Percentiles rank a stretch among this genome's conserved stretches.
Evolutionary conservation across 202 grass and related monocot species (phyloP).

Genomic region (Schoenoplectus tabernaemontani): DNA sequence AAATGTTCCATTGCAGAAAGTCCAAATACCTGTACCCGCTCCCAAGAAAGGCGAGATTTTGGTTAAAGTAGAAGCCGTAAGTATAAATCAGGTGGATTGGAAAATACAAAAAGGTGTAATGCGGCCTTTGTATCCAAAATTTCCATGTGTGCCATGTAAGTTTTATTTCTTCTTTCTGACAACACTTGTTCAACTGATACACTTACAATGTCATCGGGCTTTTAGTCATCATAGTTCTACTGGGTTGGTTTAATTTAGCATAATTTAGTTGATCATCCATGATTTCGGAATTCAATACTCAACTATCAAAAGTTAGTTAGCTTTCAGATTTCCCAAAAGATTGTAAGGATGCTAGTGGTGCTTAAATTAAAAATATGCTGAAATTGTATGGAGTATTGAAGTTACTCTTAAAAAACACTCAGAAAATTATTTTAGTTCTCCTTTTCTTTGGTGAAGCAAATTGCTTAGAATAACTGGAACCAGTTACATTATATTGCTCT

Average conservation of each 20-base stretch:
- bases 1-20: constrained; percentile 30
- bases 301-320: neutral
- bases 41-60: constrained; percentile 46
- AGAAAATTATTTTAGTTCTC: neutral
- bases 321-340: neutral
- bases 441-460: neutral
- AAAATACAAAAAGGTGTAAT: constrained; percentile 43
- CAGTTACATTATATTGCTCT: neutral
- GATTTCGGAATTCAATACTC: neutral
- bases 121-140: constrained; percentile 43
- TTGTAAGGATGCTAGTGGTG: neutral
- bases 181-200: neutral
- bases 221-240: neutral
- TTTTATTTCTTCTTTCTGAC: neutral
- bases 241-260: neutral
- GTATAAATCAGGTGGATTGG: constrained; percentile 46
- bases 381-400: neutral
- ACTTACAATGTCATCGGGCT: neutral
- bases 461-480: neutral
- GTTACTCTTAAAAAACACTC: neutral
- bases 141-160: constrained; percentile 57
- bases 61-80: constrained; percentile 52
- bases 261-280: neutral
- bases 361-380: neutral
- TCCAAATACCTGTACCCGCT: constrained; percentile 38